Percentiles rank a stretch among this genome's conserved stretches.
Evolutionary conservation across 139 green algal species (phyloP).

Genomic region (Closterium sp.): DNA sequence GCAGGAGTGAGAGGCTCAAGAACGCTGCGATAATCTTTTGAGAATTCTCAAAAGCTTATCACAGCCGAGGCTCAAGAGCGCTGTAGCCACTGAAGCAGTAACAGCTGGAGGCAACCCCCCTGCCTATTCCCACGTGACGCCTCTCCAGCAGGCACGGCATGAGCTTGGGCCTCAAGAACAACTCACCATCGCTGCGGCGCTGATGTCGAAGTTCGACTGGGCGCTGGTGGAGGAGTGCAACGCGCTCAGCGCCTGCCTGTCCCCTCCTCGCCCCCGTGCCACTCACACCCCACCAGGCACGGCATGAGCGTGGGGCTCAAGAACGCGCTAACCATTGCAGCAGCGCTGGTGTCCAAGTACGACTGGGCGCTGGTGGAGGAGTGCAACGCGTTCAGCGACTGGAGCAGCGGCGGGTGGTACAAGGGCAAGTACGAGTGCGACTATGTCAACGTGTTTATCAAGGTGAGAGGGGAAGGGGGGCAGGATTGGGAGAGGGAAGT

Average conservation of each 20-base stretch:
- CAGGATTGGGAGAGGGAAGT: too few species aligned
- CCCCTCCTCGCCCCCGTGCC: neutral
- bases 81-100: too few species aligned
- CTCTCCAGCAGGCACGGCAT: neutral
- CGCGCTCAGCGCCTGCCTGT: neutral
- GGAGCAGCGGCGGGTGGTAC: neutral
- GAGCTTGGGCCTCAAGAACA: neutral
- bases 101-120: too few species aligned
- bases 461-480: neutral
- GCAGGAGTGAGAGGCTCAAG: neutral
- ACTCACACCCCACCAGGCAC: neutral
- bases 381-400: neutral
- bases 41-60: too few species aligned
- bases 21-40: neutral
- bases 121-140: too few species aligned
- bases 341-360: neutral
- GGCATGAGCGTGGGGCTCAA: constrained; percentile 2
- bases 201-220: neutral
- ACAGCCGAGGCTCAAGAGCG: too few species aligned
- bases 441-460: neutral
- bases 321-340: neutral
- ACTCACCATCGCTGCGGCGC: neutral
- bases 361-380: constrained; percentile 2
- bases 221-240: neutral
- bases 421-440: constrained; percentile 7